A percentile compares a stretch with the other conserved stretches of the same genome.
These are phyloP conservation scores for Deakozyma indianensis DNA, from an alignment of 805 yeast species.

Conservation along the genomic window DNA sequence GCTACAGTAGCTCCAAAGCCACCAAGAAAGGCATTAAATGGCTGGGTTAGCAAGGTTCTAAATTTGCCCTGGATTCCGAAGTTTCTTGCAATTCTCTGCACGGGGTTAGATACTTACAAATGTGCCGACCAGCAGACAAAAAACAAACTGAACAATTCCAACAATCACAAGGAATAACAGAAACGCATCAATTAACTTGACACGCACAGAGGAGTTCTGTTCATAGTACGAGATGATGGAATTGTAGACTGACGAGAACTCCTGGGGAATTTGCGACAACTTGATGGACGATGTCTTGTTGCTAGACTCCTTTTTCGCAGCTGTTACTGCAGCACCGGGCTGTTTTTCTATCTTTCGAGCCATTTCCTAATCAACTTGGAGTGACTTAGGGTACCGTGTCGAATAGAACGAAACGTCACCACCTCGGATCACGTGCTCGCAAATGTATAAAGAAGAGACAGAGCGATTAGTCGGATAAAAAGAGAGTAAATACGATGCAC, in stretches of 20 bases:
- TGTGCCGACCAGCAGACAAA: conserved; percentile 64
- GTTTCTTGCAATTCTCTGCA: too few species aligned
- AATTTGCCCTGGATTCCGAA: too few species aligned
- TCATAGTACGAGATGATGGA: conserved; percentile 3
- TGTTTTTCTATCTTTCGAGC: neutral
- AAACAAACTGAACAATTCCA: conserved; percentile 67
- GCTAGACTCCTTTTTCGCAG: neutral
- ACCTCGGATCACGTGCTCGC: too few species aligned
- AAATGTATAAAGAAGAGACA: too few species aligned
- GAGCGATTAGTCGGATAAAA: too few species aligned
- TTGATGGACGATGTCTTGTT: neutral
- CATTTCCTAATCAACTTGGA: neutral
- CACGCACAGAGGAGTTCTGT: conserved; percentile 15
- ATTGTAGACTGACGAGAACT: neutral
- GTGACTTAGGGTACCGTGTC: too few species aligned
- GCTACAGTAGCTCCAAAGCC: conserved; percentile 90
- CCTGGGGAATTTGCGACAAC: neutral
- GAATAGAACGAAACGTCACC: too few species aligned
- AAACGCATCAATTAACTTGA: conserved; percentile 61
- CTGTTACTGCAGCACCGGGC: neutral
- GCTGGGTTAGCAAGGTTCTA: conserved; percentile 23
- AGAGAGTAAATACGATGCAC: too few species aligned
- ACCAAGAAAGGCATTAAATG: conserved; percentile 91
- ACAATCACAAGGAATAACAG: conserved; percentile 57
- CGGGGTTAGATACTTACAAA: conserved; percentile 39